Evolutionary conservation across 208 protist species (phyloP), one percentile per base, ranked within the genome.

Genomic region (Herpetomonas tarakana): DNA sequence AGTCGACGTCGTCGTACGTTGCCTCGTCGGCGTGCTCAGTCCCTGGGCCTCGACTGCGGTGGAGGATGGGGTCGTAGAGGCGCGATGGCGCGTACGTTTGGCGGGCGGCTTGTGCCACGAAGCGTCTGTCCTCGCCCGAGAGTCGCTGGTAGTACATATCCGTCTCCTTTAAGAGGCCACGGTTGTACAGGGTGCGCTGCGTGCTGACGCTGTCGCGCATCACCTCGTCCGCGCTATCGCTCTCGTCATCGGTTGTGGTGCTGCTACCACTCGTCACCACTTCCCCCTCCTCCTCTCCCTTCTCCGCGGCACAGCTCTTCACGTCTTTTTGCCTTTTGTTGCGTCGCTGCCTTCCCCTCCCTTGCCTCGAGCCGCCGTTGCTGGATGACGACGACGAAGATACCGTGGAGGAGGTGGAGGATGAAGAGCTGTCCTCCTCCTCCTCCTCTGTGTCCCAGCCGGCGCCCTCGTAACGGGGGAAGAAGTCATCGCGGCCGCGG

Each of bases 1-100:
- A 55, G 14, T 55, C 50, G 12, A 39, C n/a, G 14, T 39, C 50
- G 14, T 55, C 22, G 12, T 31, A 38, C 50, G 14, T 3, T 19
- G 50, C 6, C 9, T 19, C 24, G n/a, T 19, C 18, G 6, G 24
- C 12, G 19, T 3, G 6, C 14, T 55, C n/a, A 22, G 12, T 24
- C 14, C 50, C 50, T 11, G 6, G 7, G 4, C 25, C 50, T 3
- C 50, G 50, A 24, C 22, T 3, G 4, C 6, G 12, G 19, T 55
- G 50, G 19, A 49, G 9, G 19, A 49, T 49, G 44, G 50, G 50
- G 28, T 55, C 50, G 19, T 55, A 55, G 12, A 55, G 50, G 3
- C 28, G 50, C 50, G 50, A 55, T 3, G 50, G 50, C 9, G 50
- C n/a, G 19, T 39, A 28, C 9, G 9, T 30, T 12, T 38, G 12